These are phyloP conservation scores for Stentor coeruleus DNA, from an alignment of 73 alveolate genomes.

Conservation along the genomic window DNA sequence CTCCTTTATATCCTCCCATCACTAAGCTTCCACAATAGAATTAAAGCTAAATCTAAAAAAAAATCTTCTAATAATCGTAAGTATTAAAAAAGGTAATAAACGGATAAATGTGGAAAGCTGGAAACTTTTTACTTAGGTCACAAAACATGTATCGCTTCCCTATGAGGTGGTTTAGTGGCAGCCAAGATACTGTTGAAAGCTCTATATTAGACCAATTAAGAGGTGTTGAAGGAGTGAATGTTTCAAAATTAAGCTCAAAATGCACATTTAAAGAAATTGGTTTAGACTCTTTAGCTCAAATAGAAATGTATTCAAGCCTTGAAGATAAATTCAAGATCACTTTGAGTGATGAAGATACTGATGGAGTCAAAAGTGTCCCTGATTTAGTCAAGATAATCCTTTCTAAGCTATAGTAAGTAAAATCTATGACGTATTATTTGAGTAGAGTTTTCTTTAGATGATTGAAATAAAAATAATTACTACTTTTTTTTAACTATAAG, in stretches of 20 bases:
- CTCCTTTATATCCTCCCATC: no score
- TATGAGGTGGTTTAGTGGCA: neutral
- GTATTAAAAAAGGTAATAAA: no score
- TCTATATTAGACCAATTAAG: neutral
- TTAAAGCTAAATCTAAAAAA: no score
- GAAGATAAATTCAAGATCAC: slow-evolving; percentile 13
- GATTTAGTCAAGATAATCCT: neutral
- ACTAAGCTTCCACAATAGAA: no score
- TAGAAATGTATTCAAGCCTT: neutral
- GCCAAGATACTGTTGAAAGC: neutral
- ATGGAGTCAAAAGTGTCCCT: neutral
- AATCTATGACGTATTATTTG: no score
- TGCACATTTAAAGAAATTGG: neutral
- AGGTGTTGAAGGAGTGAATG: neutral
- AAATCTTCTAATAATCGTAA: no score
- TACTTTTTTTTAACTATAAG: no score
- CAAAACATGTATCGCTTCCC: no score
- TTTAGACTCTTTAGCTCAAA: neutral
- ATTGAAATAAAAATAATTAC: no score
- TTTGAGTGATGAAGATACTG: slow-evolving; percentile 1
- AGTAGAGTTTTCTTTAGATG: no score
- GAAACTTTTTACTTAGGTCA: no score
- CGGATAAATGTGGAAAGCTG: no score
- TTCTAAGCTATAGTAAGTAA: neutral
- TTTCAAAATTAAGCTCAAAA: neutral